Conservation (phyloP, 2,329 filamentous ascomycete genomes). For the Graphilbum fragrans region DNA sequence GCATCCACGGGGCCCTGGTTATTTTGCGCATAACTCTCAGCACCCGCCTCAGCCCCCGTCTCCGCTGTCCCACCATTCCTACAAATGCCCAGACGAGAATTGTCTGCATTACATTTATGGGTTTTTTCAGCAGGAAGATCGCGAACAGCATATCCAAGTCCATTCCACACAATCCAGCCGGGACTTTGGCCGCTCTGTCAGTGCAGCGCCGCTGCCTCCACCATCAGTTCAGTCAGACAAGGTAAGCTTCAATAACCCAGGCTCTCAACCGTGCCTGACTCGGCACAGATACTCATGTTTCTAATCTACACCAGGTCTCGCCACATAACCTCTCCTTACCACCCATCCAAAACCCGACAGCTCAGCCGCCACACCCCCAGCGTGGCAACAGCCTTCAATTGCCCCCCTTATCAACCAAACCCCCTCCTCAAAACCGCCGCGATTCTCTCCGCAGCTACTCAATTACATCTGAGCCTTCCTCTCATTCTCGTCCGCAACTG, state of each 20-base stretch:
- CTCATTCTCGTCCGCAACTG: slow-evolving; percentile 11
- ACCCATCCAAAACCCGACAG: not conserved
- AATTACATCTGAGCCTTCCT: slow-evolving; percentile 25
- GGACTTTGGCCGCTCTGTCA: slow-evolving; percentile 31
- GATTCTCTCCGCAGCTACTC: slow-evolving; percentile 27
- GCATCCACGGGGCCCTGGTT: too few species aligned
- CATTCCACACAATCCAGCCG: slow-evolving; percentile 30
- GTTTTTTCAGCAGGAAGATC: slow-evolving; percentile 35
- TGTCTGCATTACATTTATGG: slow-evolving; percentile 49
- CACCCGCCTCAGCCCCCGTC: not conserved
- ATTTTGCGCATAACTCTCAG: too few species aligned
- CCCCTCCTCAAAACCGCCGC: slow-evolving; percentile 24
- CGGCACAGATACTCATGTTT: not conserved
- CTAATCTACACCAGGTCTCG: slow-evolving; percentile 12
- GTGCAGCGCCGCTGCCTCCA: slow-evolving; percentile 20
- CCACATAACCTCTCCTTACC: slow-evolving; percentile 16
- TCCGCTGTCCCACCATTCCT: slow-evolving; percentile 19
- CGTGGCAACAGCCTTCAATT: slow-evolving; percentile 19
- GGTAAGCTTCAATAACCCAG: slow-evolving; percentile 6
- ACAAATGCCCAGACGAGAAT: slow-evolving; percentile 42
- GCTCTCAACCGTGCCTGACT: not conserved
- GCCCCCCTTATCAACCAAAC: slow-evolving; percentile 21
- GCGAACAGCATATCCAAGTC: slow-evolving; percentile 36
- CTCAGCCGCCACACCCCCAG: not conserved
- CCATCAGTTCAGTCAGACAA: slow-evolving; percentile 4